Conservation (phyloP, 768 basidiomycete species). For the Suillus ampliporus region DNA sequence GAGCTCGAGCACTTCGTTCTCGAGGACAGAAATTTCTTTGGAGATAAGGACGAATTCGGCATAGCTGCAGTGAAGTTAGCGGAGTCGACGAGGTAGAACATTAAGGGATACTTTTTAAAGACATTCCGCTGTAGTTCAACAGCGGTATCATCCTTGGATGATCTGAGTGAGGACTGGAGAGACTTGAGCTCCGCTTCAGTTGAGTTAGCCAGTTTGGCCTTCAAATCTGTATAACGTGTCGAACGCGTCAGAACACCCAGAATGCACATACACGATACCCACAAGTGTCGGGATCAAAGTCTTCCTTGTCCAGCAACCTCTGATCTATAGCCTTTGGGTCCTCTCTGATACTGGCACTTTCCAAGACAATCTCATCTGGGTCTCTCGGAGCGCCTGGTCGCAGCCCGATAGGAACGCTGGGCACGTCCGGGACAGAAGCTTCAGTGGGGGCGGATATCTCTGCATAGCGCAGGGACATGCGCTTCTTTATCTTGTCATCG, state of each 20-base stretch:
- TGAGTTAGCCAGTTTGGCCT: constrained; percentile 87
- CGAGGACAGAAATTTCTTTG: constrained; percentile 94
- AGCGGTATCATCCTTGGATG: constrained; percentile 73
- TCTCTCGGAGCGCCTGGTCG: constrained; percentile 43
- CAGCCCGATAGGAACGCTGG: constrained; percentile 55
- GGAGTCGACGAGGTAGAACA: neutral
- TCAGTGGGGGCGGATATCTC: constrained; percentile 79
- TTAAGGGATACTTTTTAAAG: constrained; percentile 79
- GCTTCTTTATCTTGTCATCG: constrained; percentile 94
- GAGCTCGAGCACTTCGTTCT: constrained; percentile 97
- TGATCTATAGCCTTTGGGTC: constrained; percentile 67
- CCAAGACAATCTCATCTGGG: constrained; percentile 55
- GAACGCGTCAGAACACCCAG: constrained; percentile 6
- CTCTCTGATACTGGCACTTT: constrained; percentile 46
- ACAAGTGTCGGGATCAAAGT: constrained; percentile 92
- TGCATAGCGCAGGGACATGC: constrained; percentile 94
- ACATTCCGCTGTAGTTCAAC: constrained; percentile 89
- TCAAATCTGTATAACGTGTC: constrained; percentile 58
- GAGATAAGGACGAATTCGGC: constrained; percentile 96
- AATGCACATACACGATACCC: constrained; percentile 38
- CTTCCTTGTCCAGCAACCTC: constrained; percentile 70
- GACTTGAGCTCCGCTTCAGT: constrained; percentile 81
- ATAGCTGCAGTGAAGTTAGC: constrained; percentile 62
- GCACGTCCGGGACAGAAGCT: constrained; percentile 58
- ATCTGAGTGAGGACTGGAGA: constrained; percentile 76